Percentiles rank a stretch among this genome's conserved stretches.
phyloP scores from a whole-genome alignment of 202 grass and related monocot species.

The Carex sylvatica region DNA sequence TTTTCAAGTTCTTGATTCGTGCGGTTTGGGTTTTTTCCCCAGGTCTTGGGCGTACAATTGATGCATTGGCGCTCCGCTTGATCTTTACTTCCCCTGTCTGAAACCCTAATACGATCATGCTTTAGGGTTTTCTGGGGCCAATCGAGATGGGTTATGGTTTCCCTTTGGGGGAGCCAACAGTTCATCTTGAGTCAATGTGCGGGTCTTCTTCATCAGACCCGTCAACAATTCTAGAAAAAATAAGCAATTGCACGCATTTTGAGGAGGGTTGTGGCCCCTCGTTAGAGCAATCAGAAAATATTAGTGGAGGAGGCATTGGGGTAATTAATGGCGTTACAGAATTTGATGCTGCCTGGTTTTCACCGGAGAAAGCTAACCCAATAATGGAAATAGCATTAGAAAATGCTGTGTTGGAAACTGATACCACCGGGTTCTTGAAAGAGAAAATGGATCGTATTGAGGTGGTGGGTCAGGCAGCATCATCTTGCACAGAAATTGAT shows the following conservation, averaged over 20 bases:
- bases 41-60: slow-evolving; percentile 8
- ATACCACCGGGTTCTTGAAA: neutral
- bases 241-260: neutral
- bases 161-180: slow-evolving; percentile 15
- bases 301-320: neutral
- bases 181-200: slow-evolving; percentile 19
- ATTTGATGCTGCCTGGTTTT: slow-evolving; percentile 19
- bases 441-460: neutral
- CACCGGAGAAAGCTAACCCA: neutral
- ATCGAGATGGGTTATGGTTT: neutral
- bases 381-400: neutral
- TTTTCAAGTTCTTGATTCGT: slow-evolving; percentile 3
- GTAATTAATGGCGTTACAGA: neutral
- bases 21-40: neutral
- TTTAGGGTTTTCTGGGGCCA: neutral
- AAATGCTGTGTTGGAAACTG: neutral
- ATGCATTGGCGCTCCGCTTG: slow-evolving; percentile 12
- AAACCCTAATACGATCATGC: slow-evolving; percentile 29
- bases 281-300: neutral
- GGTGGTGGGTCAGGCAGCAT: neutral
- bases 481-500: slow-evolving; percentile 6
- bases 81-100: neutral
- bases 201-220: neutral
- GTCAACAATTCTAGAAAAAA: neutral
- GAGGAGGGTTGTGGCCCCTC: neutral